Percentiles rank a stretch among this genome's conserved stretches.
Evolutionary conservation across 192 early-diverging fungal species (phyloP).

Genomic region (Phycomyces blakesleeanus): DNA sequence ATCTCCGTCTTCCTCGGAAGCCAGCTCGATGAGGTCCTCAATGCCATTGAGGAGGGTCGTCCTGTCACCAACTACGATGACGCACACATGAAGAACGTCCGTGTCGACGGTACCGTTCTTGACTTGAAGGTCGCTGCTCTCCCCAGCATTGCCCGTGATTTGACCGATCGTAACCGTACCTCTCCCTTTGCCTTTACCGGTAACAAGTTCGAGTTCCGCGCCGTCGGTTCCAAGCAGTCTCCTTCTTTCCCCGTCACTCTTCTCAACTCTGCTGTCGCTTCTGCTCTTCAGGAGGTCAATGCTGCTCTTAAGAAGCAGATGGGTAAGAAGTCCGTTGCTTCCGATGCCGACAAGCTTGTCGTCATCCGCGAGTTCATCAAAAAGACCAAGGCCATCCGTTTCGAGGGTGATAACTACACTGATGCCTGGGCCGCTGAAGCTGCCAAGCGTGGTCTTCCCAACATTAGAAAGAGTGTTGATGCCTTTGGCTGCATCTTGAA

Average conservation of each 20-base stretch:
- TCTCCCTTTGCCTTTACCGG: constrained; percentile 99
- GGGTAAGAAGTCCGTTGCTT: constrained; percentile 74
- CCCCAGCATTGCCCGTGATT: constrained; percentile 88
- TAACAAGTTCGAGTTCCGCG: constrained; percentile 99
- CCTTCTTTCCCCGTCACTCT: constrained; percentile 94
- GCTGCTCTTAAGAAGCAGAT: constrained; percentile 74
- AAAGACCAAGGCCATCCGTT: constrained; percentile 80
- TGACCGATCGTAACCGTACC: constrained; percentile 99
- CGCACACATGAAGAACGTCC: constrained; percentile 69
- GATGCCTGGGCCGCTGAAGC: constrained; percentile 92
- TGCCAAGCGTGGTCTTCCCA: constrained; percentile 90
- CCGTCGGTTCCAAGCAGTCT: constrained; percentile 97
- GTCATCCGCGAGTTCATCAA: constrained; percentile 86
- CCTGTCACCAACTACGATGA: constrained; percentile 77
- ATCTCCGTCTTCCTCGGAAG: constrained; percentile 96
- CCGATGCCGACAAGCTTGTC: constrained; percentile 81
- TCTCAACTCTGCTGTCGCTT: constrained; percentile 88
- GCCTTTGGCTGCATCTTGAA: constrained; percentile 84
- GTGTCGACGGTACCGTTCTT: constrained; percentile 89
- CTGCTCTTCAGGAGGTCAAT: constrained; percentile 70
- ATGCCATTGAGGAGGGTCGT: constrained; percentile 85
- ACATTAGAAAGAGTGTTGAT: constrained; percentile 87
- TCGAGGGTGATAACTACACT: constrained; percentile 98
- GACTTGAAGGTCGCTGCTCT: constrained; percentile 94
- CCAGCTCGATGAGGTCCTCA: constrained; percentile 90